Base-by-base conservation (phyloP, 2,329 filamentous ascomycete species). In the Lachnum nothofagi region DNA sequence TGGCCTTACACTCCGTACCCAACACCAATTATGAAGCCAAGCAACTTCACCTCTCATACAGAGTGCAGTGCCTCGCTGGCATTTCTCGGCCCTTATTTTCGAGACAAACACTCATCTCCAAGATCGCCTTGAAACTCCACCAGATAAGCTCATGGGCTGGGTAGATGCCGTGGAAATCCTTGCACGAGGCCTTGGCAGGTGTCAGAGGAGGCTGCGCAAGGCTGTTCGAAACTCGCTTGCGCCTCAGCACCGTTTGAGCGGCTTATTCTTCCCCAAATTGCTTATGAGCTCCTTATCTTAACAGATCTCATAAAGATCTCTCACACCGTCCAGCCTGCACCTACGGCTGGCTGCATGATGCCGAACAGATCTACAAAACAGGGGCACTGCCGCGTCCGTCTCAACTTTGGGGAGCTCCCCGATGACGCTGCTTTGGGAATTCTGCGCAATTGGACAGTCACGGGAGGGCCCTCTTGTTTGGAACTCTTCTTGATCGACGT, bases 211-310 rank as follows among this genome's bases (percentile, higher is more conserved):
- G 19, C 44, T 25, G 33, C 25, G 33, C 58, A 57, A 45, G 57
- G 56, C 51, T 49, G 39, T 45, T 55, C 65, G 68, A 70, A 70
- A 70, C 68, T 69, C 68, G 66, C 66, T 69, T 69, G 49, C 55
- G 54, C 63, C 61, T 65, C 66, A 67, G 53, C 53, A 14, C 55
- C 62, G 66, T 67, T 68, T 67, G 60, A 64, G 52, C 52, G 24
- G 46, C 53, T 54, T 45, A 40, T 46, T 46, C 22, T 25, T 14
- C 44, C 47, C 45, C 27, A 48, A 40, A 42, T 35, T 49, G 50
- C 49, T 52, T 39, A 44, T 41, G 39, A 16, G 34, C 34, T n/a
- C 25, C 33, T 58, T 57, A 48, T 59, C 57, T 60, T 54, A 51
- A 57, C 56, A 60, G 51, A 56, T 48, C 51, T 37, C 34, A 10